Evolutionary conservation across 1,139 yeast species (phyloP).

Genomic region (Suhomyces maxii): DNA sequence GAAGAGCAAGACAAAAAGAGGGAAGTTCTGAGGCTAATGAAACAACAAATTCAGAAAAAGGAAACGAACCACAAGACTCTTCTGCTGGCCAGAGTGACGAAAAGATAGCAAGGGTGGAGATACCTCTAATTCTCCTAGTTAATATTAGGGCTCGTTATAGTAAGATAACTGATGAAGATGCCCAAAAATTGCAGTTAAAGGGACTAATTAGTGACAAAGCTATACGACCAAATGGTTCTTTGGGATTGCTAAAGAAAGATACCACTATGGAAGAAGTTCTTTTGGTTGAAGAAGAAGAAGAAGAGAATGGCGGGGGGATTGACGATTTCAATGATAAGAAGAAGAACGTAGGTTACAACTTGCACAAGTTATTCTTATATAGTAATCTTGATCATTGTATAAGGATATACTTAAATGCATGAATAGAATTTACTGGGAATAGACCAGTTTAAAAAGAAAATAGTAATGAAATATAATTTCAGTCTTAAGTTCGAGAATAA

Average conservation of each 20-base stretch:
- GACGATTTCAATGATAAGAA: constrained; percentile 12
- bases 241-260: constrained; percentile 9
- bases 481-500: no score
- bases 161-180: constrained; percentile 4
- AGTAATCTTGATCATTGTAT: constrained; percentile 14
- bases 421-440: neutral
- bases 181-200: constrained; percentile 4
- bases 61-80: no score
- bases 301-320: neutral
- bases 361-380: constrained; percentile 9
- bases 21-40: neutral
- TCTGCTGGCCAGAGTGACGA: neutral
- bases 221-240: constrained; percentile 7
- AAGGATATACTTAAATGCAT: constrained; percentile 12
- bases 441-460: no score
- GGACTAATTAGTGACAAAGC: constrained; percentile 4
- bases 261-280: constrained; percentile 8
- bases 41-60: neutral
- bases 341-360: constrained; percentile 10
- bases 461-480: no score
- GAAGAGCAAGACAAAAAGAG: neutral
- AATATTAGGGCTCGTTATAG: constrained; percentile 4
- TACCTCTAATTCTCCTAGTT: constrained; percentile 7
- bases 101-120: constrained; percentile 4
- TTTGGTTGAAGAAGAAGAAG: constrained; percentile 13